Conservation (phyloP, 352 stramenopile species). For the Phytophthora hibernalis region DNA sequence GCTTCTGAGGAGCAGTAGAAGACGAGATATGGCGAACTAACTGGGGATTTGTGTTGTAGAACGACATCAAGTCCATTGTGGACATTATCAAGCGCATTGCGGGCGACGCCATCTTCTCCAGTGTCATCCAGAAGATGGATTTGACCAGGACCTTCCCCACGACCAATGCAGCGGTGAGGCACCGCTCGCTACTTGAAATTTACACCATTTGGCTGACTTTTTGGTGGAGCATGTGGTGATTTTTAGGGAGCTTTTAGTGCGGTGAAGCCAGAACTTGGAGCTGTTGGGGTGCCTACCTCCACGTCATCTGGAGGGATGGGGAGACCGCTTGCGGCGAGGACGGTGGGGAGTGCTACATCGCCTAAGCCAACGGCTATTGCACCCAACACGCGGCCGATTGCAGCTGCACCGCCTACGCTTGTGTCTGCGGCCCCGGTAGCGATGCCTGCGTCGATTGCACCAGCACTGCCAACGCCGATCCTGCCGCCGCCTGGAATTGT, state of each 20-base stretch:
- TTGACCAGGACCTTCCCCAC: constrained; percentile 68
- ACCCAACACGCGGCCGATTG: constrained; percentile 41
- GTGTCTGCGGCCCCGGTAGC: constrained; percentile 24
- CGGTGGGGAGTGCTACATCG: constrained; percentile 9
- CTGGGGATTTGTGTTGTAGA: constrained; percentile 18
- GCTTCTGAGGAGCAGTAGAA: neutral
- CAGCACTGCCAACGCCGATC: constrained; percentile 13
- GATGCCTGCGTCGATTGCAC: constrained; percentile 39
- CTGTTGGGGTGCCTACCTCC: constrained; percentile 19
- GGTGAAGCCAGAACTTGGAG: constrained; percentile 48
- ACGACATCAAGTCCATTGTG: constrained; percentile 89
- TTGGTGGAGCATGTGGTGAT: constrained; percentile 5
- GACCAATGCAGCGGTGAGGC: constrained; percentile 25
- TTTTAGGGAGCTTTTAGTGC: constrained; percentile 25
- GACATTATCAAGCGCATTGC: constrained; percentile 90
- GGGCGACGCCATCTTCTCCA: constrained; percentile 82
- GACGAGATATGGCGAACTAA: neutral
- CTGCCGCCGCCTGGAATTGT: constrained; percentile 19
- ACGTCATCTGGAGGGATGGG: constrained; percentile 34
- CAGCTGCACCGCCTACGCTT: constrained; percentile 25
- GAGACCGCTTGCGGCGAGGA: constrained; percentile 39
- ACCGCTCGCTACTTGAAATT: neutral
- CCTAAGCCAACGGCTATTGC: constrained; percentile 39
- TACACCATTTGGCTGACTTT: constrained; percentile 10
- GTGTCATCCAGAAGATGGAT: constrained; percentile 86